Evolutionary conservation across 192 early-diverging fungal genomes (phyloP).

Genomic region (Spinellus fusiger): DNA sequence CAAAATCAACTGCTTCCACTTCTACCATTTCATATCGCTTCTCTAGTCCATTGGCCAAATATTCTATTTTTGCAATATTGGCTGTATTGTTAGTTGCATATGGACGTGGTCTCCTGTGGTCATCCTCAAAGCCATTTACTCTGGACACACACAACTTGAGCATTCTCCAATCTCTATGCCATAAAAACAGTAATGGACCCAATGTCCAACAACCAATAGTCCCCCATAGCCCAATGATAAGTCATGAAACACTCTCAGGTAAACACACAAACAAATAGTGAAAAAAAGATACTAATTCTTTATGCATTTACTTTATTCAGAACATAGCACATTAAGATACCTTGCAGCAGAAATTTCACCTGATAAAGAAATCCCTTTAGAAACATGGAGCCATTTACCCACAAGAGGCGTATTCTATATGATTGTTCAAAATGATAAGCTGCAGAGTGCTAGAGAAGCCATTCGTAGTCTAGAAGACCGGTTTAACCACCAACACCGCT

Average conservation of each 20-base stretch:
- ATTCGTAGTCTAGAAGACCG: conserved; percentile 71
- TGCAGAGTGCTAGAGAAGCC: conserved; percentile 47
- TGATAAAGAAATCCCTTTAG: background rate
- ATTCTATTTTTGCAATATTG: background rate
- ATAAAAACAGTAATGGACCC: too few species aligned
- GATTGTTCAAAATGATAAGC: conserved; percentile 66
- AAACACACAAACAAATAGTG: background rate
- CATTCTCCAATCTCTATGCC: background rate
- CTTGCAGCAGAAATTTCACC: background rate
- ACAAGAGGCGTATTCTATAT: conserved; percentile 65
- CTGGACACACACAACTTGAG: background rate
- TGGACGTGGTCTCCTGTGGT: background rate
- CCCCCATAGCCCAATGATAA: background rate
- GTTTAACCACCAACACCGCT: conserved; percentile 66
- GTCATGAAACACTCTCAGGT: background rate
- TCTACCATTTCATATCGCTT: too few species aligned
- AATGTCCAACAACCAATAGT: too few species aligned
- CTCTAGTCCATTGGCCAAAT: background rate
- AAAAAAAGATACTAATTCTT: background rate
- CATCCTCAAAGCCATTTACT: background rate
- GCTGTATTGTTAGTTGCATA: background rate
- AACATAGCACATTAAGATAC: background rate
- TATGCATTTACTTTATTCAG: background rate
- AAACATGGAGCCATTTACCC: background rate
- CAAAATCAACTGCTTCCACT: too few species aligned